These are phyloP conservation scores for Barnettozyma californica DNA, from an alignment of 805 yeast species.

Conservation along the genomic window DNA sequence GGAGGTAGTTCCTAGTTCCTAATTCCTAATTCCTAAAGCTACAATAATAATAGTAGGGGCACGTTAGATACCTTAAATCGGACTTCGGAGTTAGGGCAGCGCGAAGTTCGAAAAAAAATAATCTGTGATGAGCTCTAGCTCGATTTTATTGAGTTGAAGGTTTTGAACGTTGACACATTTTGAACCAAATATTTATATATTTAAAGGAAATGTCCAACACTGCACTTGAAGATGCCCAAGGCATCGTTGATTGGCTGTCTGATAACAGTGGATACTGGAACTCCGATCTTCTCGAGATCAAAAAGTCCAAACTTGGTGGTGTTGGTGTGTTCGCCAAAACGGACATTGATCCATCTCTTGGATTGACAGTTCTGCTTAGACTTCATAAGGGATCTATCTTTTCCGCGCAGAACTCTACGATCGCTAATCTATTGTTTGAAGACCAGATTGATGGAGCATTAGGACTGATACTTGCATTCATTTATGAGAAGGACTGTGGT, in stretches of 20 bases:
- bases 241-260: constrained; percentile 44
- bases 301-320: constrained; percentile 53
- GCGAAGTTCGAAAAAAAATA: not conserved
- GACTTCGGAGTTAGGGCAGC: not conserved
- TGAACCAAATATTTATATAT: not conserved
- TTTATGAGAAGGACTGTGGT: constrained; percentile 61
- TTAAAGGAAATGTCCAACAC: constrained; percentile 28
- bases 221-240: constrained; percentile 16
- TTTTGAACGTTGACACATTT: not conserved
- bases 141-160: not conserved
- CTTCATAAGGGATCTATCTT: constrained; percentile 58
- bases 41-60: too few species aligned
- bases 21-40: not conserved
- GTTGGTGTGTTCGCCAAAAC: constrained; percentile 63
- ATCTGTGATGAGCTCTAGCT: not conserved
- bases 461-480: constrained; percentile 59
- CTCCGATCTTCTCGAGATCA: constrained; percentile 38
- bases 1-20: not conserved
- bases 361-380: constrained; percentile 37
- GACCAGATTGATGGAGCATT: constrained; percentile 56
- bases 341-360: constrained; percentile 30
- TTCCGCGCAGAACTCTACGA: constrained; percentile 51
- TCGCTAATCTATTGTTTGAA: constrained; percentile 65
- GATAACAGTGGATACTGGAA: constrained; percentile 51
- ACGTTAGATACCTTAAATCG: too few species aligned